Evolutionary conservation across 2,329 filamentous ascomycete genomes (phyloP), one percentile per base, ranked within the genome.

Genomic region (Alternaria brassicae): DNA sequence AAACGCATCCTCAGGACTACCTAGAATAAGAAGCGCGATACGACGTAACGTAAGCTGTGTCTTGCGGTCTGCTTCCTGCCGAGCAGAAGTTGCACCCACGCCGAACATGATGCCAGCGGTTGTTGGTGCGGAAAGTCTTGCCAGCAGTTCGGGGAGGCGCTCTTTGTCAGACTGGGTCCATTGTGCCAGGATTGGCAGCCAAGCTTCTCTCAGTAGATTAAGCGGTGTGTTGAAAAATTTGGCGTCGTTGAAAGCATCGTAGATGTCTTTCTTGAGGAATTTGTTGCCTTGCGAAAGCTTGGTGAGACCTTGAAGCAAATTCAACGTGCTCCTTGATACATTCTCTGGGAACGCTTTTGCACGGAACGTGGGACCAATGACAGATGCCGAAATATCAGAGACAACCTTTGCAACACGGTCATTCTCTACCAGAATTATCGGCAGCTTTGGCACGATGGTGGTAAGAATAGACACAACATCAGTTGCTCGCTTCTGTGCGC

Each of bases 61-160:
- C 78, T 90, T 95, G 58, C 93, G 89, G 77, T 99, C 95, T 6
- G 96, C 93, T 79, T 99, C 95, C n/a, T 96, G 86, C 58, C 95
- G 86, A 34, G 95, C 95, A 41, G 93, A 96, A 21, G 92, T 93
- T 6, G 95, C 95, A 10, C 96, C 96, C 0, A 99, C 95, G n/a
- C 95, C 95, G 72, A 99, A 99, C 75, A 99, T 94, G 68, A 99
- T 96, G 8, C 95, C 95, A 0, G 96, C 95, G 13, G 93, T 94
- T 1, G 93, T 92, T 6, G 95, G 95, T 4, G 93, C 86, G 6
- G 89, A 89, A 62, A 99, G 86, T 19, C 92, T 89, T 36, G 86
- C 83, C 8, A 98, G 79, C 4, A 97, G 82, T 62, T 99, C 95
- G 0, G 89, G 82, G 79, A 99, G 85, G 45, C 91, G 88, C 55